Conservation (phyloP, 2,329 filamentous ascomycete genomes). For the Beauveria caledonica region DNA sequence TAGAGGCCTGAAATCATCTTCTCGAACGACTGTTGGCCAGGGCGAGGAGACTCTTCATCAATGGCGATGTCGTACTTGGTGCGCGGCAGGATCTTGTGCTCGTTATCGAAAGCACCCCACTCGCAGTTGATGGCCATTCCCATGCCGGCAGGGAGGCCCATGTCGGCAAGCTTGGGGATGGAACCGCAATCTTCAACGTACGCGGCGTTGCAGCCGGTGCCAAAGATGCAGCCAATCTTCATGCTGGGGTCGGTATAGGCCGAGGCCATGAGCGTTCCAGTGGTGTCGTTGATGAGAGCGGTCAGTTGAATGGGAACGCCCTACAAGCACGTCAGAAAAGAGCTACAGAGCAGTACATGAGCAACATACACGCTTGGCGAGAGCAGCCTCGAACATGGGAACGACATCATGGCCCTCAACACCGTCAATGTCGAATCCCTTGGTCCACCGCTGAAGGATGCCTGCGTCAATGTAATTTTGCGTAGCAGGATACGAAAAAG, state of each 20-base stretch:
- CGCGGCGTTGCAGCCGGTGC: slow-evolving; percentile 94
- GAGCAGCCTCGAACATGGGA: slow-evolving; percentile 73
- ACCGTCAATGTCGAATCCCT: slow-evolving; percentile 89
- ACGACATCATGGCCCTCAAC: slow-evolving; percentile 89
- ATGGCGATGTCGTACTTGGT: slow-evolving; percentile 82
- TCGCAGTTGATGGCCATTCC: slow-evolving; percentile 97
- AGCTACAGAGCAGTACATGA: neutral
- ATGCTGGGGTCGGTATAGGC: slow-evolving; percentile 91
- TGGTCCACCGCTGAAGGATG: slow-evolving; percentile 90
- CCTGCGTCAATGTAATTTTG: slow-evolving; percentile 92
- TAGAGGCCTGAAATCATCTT: slow-evolving; percentile 97
- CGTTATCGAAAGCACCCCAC: slow-evolving; percentile 94
- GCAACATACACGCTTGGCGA: slow-evolving; percentile 46
- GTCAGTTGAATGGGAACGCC: slow-evolving; percentile 86
- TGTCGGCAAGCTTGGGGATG: slow-evolving; percentile 86
- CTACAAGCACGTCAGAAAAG: slow-evolving; percentile 31
- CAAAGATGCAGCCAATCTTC: slow-evolving; percentile 96
- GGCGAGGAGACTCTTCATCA: slow-evolving; percentile 84
- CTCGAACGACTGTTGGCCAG: slow-evolving; percentile 91
- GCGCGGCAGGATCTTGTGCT: slow-evolving; percentile 76
- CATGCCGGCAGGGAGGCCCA: slow-evolving; percentile 75
- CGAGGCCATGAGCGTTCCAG: slow-evolving; percentile 91
- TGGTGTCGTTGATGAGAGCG: slow-evolving; percentile 95
- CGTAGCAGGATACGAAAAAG: slow-evolving; percentile 90
- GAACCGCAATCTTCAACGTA: slow-evolving; percentile 93